phyloP scores from a whole-genome alignment of 1,139 yeast genomes.

The Saccharomyces hybrid region DNA sequence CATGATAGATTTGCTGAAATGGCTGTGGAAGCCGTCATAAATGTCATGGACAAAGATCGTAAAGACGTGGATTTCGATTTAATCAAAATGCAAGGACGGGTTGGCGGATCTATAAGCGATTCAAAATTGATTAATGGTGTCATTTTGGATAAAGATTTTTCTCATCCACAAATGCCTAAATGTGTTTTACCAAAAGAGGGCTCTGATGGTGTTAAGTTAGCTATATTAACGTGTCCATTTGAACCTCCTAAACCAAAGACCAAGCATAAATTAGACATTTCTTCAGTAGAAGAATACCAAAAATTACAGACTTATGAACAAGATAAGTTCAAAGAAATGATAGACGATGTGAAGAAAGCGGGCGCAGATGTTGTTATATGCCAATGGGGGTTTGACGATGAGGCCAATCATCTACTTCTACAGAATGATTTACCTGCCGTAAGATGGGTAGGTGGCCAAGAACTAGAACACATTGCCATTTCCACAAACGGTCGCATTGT shows the following conservation, averaged over 20 bases:
- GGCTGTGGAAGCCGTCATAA: constrained; percentile 93
- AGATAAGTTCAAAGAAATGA: constrained; percentile 86
- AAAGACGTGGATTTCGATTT: constrained; percentile 95
- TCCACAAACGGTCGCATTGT: constrained; percentile 97
- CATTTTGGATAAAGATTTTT: constrained; percentile 88
- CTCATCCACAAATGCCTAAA: constrained; percentile 98
- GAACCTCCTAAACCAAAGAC: constrained; percentile 99
- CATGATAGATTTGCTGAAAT: constrained; percentile 92
- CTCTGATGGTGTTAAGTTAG: constrained; percentile 68
- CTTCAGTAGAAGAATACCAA: constrained; percentile 86
- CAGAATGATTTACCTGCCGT: constrained; percentile 90
- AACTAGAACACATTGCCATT: constrained; percentile 89
- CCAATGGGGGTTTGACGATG: constrained; percentile 99
- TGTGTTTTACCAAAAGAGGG: constrained; percentile 37
- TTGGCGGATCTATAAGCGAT: constrained; percentile 89
- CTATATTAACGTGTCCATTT: constrained; percentile 94
- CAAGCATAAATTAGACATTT: constrained; percentile 90
- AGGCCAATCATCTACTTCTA: constrained; percentile 87
- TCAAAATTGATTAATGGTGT: constrained; percentile 84
- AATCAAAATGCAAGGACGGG: constrained; percentile 91
- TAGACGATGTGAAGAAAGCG: constrained; percentile 70
- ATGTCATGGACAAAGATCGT: constrained; percentile 87
- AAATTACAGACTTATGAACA: constrained; percentile 88
- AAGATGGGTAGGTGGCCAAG: constrained; percentile 99
- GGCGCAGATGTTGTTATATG: constrained; percentile 97